These are phyloP conservation scores for Hawksworthiomyces lignivorus DNA, from an alignment of 2,329 filamentous ascomycete species.

Conservation along the genomic window DNA sequence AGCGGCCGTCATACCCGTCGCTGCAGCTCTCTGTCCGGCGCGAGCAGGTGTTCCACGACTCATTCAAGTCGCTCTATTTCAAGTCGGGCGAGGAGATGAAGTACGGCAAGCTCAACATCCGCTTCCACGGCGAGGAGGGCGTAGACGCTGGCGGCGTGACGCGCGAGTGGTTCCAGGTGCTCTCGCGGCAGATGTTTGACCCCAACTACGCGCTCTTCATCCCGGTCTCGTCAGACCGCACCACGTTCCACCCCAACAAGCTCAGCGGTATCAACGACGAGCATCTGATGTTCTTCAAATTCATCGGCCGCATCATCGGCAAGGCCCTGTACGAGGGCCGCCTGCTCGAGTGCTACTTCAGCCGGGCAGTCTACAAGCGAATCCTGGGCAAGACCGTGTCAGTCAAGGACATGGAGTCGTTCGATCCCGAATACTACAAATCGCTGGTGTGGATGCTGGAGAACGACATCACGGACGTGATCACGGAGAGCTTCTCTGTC, in stretches of 20 bases:
- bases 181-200: constrained; percentile 97
- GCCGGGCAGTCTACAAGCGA: constrained; percentile 94
- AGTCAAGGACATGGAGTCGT: constrained; percentile 98
- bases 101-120: constrained; percentile 95
- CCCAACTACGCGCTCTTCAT: constrained; percentile 95
- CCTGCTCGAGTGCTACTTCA: constrained; percentile 97
- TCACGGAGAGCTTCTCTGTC: constrained; percentile 91
- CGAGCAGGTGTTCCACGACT: constrained; percentile 95
- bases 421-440: constrained; percentile 98
- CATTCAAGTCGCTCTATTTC: constrained; percentile 97
- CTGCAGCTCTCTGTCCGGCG: constrained; percentile 85
- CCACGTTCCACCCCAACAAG: constrained; percentile 97
- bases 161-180: constrained; percentile 97
- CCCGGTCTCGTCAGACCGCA: constrained; percentile 92
- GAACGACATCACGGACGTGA: constrained; percentile 96
- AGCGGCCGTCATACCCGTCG: constrained; percentile 60
- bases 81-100: constrained; percentile 97
- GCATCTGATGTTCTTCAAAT: constrained; percentile 97
- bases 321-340: constrained; percentile 96
- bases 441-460: constrained; percentile 97
- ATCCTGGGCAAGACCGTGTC: constrained; percentile 93
- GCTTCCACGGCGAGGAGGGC: constrained; percentile 95
- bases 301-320: constrained; percentile 95
- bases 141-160: constrained; percentile 97
- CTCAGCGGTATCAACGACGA: constrained; percentile 90